These are phyloP conservation scores for Diplodia sapinea DNA, from an alignment of 2,329 filamentous ascomycete species.

Conservation along the genomic window DNA sequence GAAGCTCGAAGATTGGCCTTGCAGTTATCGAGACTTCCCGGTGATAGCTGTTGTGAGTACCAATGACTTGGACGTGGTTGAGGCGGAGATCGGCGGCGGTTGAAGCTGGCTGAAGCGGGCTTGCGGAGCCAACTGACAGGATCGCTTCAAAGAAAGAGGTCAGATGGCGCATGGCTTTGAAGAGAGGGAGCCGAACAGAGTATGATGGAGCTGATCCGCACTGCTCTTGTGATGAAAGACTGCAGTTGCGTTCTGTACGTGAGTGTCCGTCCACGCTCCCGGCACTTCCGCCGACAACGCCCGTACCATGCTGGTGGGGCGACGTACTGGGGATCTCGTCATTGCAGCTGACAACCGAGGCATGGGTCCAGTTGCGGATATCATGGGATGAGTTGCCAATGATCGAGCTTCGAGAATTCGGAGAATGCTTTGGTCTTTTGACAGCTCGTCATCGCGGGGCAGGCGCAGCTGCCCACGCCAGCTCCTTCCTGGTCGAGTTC, in stretches of 20 bases:
- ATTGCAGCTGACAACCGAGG: neutral
- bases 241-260: slow-evolving; percentile 1
- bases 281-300: slow-evolving; percentile 8
- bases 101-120: neutral
- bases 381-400: neutral
- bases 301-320: slow-evolving; percentile 12
- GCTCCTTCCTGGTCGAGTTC: neutral
- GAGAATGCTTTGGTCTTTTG: neutral
- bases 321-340: slow-evolving; percentile 16
- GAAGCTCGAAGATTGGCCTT: slow-evolving; percentile 48
- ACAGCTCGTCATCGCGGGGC: neutral
- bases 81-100: slow-evolving; percentile 47
- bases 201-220: slow-evolving; percentile 6
- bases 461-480: too few species aligned
- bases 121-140: slow-evolving; percentile 4
- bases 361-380: neutral
- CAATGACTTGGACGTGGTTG: slow-evolving; percentile 60
- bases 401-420: neutral
- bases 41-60: slow-evolving; percentile 61
- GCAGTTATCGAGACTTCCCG: slow-evolving; percentile 53
- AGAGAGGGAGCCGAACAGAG: slow-evolving; percentile 10
- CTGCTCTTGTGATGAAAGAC: neutral
- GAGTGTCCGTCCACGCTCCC: neutral
- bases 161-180: slow-evolving; percentile 4
- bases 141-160: slow-evolving; percentile 18